phyloP scores from a whole-genome alignment of 2,329 filamentous ascomycete species.

The Fusarium robinianum region DNA sequence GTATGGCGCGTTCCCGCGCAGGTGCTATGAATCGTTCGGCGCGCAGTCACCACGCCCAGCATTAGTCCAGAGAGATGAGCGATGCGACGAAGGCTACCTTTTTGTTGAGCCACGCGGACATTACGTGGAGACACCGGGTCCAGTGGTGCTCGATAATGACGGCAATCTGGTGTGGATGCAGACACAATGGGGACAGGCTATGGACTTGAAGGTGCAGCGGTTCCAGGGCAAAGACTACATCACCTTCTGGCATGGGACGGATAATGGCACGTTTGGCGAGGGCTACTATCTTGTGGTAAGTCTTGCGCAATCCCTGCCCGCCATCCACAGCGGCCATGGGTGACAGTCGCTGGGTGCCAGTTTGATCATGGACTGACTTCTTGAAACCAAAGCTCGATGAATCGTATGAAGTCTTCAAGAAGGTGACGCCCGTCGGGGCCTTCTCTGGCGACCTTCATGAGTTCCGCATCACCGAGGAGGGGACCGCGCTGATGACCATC shows the following conservation, averaged over 20 bases:
- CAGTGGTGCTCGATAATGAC: slow-evolving; percentile 49
- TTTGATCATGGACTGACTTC: slow-evolving; percentile 6
- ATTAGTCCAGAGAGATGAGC: slow-evolving; percentile 33
- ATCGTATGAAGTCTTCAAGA: slow-evolving; percentile 37
- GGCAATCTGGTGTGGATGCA: slow-evolving; percentile 53
- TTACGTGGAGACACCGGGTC: slow-evolving; percentile 44
- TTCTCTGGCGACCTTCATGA: slow-evolving; percentile 43
- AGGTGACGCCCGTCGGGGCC: slow-evolving; percentile 30
- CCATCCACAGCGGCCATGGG: too few relatives aligned
- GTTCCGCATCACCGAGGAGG: slow-evolving; percentile 46
- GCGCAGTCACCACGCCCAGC: slow-evolving; percentile 40
- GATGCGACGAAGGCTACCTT: slow-evolving; percentile 45
- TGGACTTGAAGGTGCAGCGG: slow-evolving; percentile 31
- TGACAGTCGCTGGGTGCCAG: too few relatives aligned
- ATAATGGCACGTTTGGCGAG: slow-evolving; percentile 51
- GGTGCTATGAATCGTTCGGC: slow-evolving; percentile 28
- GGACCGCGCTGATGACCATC: slow-evolving; percentile 47
- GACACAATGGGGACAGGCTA: slow-evolving; percentile 34
- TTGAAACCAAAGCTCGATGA: slow-evolving; percentile 35
- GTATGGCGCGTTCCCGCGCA: slow-evolving; percentile 29
- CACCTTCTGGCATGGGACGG: slow-evolving; percentile 45
- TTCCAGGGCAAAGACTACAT: slow-evolving; percentile 24
- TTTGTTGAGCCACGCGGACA: slow-evolving; percentile 46
- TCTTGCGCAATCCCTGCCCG: too few relatives aligned
- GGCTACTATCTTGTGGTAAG: slow-evolving; percentile 53